Base-by-base conservation (phyloP, 129 eudicot genomes). In the Erigeron canadensis region DNA sequence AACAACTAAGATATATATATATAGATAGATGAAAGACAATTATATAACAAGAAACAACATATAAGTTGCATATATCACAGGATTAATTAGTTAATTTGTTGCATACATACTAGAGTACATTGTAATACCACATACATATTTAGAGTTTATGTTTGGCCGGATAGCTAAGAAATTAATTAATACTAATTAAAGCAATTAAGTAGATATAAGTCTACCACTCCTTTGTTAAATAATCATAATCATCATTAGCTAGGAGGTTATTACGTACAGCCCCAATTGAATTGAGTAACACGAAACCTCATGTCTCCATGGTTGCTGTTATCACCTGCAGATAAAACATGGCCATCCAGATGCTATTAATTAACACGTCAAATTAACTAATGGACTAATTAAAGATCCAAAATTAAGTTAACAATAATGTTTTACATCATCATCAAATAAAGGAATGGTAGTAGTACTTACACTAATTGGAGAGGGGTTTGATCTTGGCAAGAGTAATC, bases 381-480 rank as follows among this genome's bases (percentile, higher is more conserved):
- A 45, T 45, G 37, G 18, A 46, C 40, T 7, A n/a, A n/a, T n/a
- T n/a, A n/a, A 66, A 48, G 22, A 23, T n/a, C 6, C 8, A 22
- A 46, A 48, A n/a, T n/a, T n/a, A n/a, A 1, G 19, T 46, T 45
- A 67, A 46, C 22, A 21, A 67, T 23, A 19, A 67, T 5, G 15
- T 13, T 47, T 67, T 57, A 12, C 53, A 56, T 56, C 66, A 41
- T 56, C 22, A n/a, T n/a, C n/a, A n/a, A n/a, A n/a, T n/a, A n/a
- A n/a, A n/a, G n/a, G n/a, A n/a, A n/a, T n/a, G n/a, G n/a, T n/a
- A n/a, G n/a, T n/a, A n/a, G n/a, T n/a, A 56, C 97, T 84, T 85
- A 92, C 91, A 92, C 91, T 67, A 92, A 73, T 68, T 83, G 98
- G 77, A 92, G 94, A 39, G 95, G 83, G 1, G 95, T 83, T 55